Evolutionary conservation across 805 yeast genomes (phyloP).

Genomic region (Yarrowia yakushimensis): DNA sequence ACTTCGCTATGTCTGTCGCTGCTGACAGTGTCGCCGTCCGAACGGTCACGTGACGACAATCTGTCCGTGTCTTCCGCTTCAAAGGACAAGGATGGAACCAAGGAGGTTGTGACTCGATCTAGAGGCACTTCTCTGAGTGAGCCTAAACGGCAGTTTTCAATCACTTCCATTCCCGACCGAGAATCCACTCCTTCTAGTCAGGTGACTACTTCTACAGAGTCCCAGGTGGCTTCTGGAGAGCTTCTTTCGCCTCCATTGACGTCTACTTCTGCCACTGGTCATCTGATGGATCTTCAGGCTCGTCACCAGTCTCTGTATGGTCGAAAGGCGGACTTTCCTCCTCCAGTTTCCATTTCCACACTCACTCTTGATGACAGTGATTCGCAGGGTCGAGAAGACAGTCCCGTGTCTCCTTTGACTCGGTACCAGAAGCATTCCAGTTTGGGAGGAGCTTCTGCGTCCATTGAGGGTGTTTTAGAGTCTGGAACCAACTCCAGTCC

Average conservation of each 20-base stretch:
- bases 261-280: slow-evolving; percentile 1
- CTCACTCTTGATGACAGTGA: neutral
- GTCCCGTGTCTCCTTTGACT: slow-evolving; percentile 9
- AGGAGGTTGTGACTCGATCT: slow-evolving; percentile 3
- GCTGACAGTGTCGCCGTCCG: neutral
- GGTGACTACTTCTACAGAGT: neutral
- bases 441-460: neutral
- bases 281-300: slow-evolving; percentile 11
- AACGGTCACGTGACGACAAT: neutral
- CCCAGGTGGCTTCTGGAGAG: slow-evolving; percentile 20
- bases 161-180: slow-evolving; percentile 15
- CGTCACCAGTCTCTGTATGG: slow-evolving; percentile 18
- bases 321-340: slow-evolving; percentile 8
- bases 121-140: slow-evolving; percentile 20
- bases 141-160: slow-evolving; percentile 1
- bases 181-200: neutral
- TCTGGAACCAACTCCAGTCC: slow-evolving; percentile 9
- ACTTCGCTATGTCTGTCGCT: slow-evolving; percentile 38
- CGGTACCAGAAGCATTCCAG: slow-evolving; percentile 8
- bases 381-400: slow-evolving; percentile 3
- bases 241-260: slow-evolving; percentile 20
- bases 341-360: slow-evolving; percentile 1
- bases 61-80: neutral
- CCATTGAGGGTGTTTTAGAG: slow-evolving; percentile 12
- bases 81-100: neutral